Percentiles rank a stretch among this genome's conserved stretches.
phyloP scores from a whole-genome alignment of 1,139 yeast genomes.

The Neolecta irregularis region DNA sequence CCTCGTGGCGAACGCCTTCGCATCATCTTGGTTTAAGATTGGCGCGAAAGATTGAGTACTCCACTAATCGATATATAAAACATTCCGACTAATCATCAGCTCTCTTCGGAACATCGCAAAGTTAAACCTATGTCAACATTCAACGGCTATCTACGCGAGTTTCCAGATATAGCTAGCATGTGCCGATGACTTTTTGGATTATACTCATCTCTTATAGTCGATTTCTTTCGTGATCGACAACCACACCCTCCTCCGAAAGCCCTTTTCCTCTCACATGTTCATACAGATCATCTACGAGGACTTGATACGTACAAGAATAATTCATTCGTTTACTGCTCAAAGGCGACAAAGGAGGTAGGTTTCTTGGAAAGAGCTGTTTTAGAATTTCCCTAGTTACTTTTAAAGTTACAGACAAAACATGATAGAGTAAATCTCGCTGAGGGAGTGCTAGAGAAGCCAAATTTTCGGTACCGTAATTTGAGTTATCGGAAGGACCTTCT shows the following conservation, averaged over 20 bases:
- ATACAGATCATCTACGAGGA: conserved; percentile 43
- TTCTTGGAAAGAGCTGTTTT: too few relatives aligned
- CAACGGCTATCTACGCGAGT: conserved; percentile 7
- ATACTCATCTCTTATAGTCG: too few relatives aligned
- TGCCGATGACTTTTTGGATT: too few relatives aligned
- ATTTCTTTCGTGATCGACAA: conserved; percentile 27
- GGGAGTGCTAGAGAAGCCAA: conserved; percentile 4
- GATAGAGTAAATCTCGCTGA: conserved; percentile 7
- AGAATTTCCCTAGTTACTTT: too few relatives aligned
- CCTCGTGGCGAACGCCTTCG: too few relatives aligned
- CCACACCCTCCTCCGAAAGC: conserved; percentile 20
- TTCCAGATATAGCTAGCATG: conserved; percentile 7
- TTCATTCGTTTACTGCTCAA: conserved; percentile 35
- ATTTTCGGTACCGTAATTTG: conserved; percentile 12
- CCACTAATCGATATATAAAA: too few relatives aligned
- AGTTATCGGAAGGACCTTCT: conserved; percentile 10
- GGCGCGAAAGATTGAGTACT: too few relatives aligned
- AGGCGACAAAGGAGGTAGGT: conserved; percentile 32
- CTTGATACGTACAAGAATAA: conserved; percentile 31
- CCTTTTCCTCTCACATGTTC: conserved; percentile 39
- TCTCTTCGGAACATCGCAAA: too few relatives aligned
- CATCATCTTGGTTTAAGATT: too few relatives aligned
- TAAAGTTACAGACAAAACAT: conserved; percentile 9
- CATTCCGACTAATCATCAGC: too few relatives aligned
- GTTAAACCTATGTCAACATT: conserved; percentile 14